A percentile compares a stretch with the other conserved stretches of the same genome.
phyloP scores from a whole-genome alignment of 371 early-diverging fungal genomes.

The Parasitella parasitica region DNA sequence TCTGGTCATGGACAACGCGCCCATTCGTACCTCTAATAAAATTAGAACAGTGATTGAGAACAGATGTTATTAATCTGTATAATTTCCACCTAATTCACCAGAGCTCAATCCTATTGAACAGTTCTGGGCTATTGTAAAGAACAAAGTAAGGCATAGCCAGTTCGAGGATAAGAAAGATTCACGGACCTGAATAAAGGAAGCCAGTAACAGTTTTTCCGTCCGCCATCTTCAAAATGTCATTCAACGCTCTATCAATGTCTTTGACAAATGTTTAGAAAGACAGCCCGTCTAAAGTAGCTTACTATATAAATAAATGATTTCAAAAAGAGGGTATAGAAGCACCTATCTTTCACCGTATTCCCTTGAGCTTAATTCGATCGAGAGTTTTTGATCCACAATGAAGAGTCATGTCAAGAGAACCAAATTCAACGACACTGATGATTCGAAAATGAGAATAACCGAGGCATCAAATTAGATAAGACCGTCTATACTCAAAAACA shows the following conservation, averaged over 20 bases:
- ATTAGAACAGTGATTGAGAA: slow-evolving; percentile 2
- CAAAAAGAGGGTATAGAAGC: no score
- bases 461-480: no score
- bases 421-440: no score
- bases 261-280: slow-evolving; percentile 1
- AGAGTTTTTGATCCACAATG: no score
- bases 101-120: slow-evolving; percentile 7
- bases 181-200: not conserved
- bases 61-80: slow-evolving; percentile 11
- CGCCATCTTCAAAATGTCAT: not conserved
- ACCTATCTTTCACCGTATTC: no score
- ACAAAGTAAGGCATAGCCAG: not conserved
- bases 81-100: not conserved
- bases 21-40: not conserved
- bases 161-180: not conserved
- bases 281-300: not conserved
- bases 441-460: no score
- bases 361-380: no score
- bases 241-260: not conserved
- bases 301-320: no score
- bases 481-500: no score
- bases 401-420: no score
- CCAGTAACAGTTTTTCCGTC: not conserved
- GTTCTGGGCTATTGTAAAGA: not conserved
- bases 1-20: slow-evolving; percentile 2